Base-by-base conservation (phyloP, 2,329 filamentous ascomycete genomes). In the Parastagonospora nodorum region DNA sequence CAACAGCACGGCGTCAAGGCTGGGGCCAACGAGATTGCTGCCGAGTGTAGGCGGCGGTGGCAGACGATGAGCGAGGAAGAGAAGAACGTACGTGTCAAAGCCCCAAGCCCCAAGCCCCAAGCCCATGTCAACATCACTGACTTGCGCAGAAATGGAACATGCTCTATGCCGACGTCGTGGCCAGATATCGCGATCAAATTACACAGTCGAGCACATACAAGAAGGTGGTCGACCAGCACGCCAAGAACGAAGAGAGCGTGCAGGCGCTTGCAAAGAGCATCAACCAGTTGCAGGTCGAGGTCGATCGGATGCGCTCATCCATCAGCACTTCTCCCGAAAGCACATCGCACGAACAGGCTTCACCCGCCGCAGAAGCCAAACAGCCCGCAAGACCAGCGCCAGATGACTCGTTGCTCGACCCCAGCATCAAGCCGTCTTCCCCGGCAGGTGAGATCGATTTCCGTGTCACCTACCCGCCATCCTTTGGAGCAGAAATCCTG, bases 401-500 rank as follows among this genome's bases (percentile, higher is more conserved):
- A 43, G 64, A 69, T 51, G 66, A 71, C 49, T 63, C 66, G 32
- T 62, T 68, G 55, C 58, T 67, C 50, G 66, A 72, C 60, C 64
- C 68, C 60, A 67, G 58, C 60, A 66, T 71, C 63, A 70, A 64
- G 63, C 66, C 68, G 57, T 69, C 67, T 53, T 64, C 68, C 55
- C 71, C 71, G 58, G 73, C 73, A 63, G 70, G 67, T 64, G 72
- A 75, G 63, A 75, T 75, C 52, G 78, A 80, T 65, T 78, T 78
- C 64, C 77, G 77, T 63, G 77, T 80, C 67, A 75, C 75, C 33
- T 79, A 79, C 53, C 76, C 76, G 55, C 78, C 78, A 32, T 74
- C 75, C 38, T 77, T 78, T 48, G 78, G 78, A 37, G 74, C 75
- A 33, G 74, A 76, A 57, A 79, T 80, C 48, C 72, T 81, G 35